Evolutionary conservation across 371 early-diverging fungal genomes (phyloP), one percentile per base, ranked within the genome.

Genomic region (Dinochytrium kinnereticum): DNA sequence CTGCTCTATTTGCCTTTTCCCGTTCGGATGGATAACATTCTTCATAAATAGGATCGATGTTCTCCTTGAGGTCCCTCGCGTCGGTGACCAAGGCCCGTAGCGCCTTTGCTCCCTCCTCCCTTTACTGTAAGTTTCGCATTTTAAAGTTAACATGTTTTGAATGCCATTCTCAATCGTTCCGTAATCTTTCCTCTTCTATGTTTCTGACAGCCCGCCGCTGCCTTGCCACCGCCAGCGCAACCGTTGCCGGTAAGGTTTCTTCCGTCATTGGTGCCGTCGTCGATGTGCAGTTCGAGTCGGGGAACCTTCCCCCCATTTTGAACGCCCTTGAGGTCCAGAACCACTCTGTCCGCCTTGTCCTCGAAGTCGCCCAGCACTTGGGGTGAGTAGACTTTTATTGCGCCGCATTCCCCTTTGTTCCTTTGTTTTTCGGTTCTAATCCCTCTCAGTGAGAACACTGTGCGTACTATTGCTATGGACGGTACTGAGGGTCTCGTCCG

Each of bases 381-480:
- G 97, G 88, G 89, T 89, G 76, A 38, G 82, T 76, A 2, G 21
- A 61, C 53, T 51, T 34, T 19, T 50, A 5, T 68, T 38, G 15
- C 38, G 10, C 17, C 34, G 24, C 37, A n/a, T 49, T 26, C 17
- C 5, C 19, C 31, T 39, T 57, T 72, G 24, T 72, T 70, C 33
- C 2, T 34, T 50, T 57, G 26, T 21, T 59, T 65, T 31, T 61
- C 7, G 34, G 7, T 34, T 36, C 36, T 7, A 37, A 5, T 36
- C 59, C 64, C 50, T 74, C 13, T 55, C 36, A 89, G 97, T 81
- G 97, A 98, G 86, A 96, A 96, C 93, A 96, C 96, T 74, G 98
- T 98, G 78, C 95, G 98, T 83, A 96, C 96, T 79, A 96, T 96
- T 93, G 98, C 98, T 85, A 97, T 97, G 98, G 98, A 97, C 90